Evolutionary conservation across 2,329 filamentous ascomycete genomes (phyloP), one percentile per base, ranked within the genome.

Genomic region (Arachnopeziza araneosa): DNA sequence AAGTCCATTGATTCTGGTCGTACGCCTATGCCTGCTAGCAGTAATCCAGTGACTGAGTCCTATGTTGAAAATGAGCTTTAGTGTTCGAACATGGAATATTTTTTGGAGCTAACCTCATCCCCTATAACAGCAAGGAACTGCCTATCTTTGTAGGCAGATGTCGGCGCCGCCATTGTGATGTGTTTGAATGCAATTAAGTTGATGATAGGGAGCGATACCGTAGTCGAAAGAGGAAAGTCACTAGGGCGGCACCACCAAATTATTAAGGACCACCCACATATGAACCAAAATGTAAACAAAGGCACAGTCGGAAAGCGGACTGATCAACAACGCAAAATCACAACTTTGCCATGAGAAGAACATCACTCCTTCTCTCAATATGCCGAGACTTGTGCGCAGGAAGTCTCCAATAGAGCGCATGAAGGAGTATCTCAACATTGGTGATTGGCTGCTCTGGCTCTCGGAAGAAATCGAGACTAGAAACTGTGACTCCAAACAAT

Each of bases 71-170:
- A 54, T 57, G 36, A 54, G 51, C 24, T 50, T 52, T 19, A 36
- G 24, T 23, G 24, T 50, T n/a, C 2, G 14, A 8, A 9, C 19
- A 53, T 52, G 26, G 26, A 9, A 50, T 44, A 24, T 9, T 5
- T 44, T 10, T 19, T 30, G 23, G 24, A 52, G 51, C 65, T 54
- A 73, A 91, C 95, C 85, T 99, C 95, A 76, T 99, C 95, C 56
- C 95, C 95, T 73, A 99, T 99, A 54, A 99, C 93, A 66, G 95
- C 95, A 61, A 99, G 85, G 74, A 99, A 96, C 78, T 99, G 89
- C 71, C 95, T 85, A 77, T 98, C 92, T 78, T 92, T 88, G 75
- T 81, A 88, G 67, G 82, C 78, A 63, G 84, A 79, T 54, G 77
- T 73, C 60, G 83, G 77, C 67, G 84, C 78, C 69, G 85, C 81